phyloP scores from a whole-genome alignment of 1,284 basidiomycete species.

The Fomitopsis betulina region DNA sequence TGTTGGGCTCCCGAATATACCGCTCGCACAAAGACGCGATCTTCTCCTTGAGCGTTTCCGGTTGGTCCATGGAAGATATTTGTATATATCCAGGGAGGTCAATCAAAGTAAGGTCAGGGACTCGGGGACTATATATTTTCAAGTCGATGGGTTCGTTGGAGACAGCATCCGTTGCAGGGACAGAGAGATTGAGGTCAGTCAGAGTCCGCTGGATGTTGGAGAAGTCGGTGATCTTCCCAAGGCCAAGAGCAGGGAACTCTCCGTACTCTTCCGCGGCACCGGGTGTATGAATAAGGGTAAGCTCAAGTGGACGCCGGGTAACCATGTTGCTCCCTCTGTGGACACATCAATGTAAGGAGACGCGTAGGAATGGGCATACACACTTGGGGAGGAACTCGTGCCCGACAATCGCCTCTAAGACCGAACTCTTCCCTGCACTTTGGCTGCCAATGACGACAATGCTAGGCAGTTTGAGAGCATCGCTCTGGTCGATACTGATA shows the following conservation, averaged over 20 bases:
- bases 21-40: conserved; percentile 88
- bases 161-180: conserved; percentile 85
- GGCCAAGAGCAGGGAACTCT: conserved; percentile 88
- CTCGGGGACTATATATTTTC: conserved; percentile 91
- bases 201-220: conserved; percentile 87
- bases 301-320: conserved; percentile 94
- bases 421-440: conserved; percentile 96
- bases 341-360: conserved; percentile 10
- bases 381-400: conserved; percentile 98
- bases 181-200: conserved; percentile 92
- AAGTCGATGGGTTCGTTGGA: conserved; percentile 96
- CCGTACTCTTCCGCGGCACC: conserved; percentile 75
- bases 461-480: conserved; percentile 89
- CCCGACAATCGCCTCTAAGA: conserved; percentile 96
- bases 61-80: conserved; percentile 93
- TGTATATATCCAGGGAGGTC: conserved; percentile 98
- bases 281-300: conserved; percentile 93
- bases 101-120: conserved; percentile 96
- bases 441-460: conserved; percentile 99
- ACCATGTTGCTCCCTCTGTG: conserved; percentile 98
- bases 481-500: conserved; percentile 92
- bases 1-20: conserved; percentile 97
- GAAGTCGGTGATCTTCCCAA: conserved; percentile 89
- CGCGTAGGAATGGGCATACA: neutral
- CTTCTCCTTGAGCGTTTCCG: conserved; percentile 91